These are phyloP conservation scores for Dissophora ornata DNA, from an alignment of 192 early-diverging fungal genomes.

Conservation along the genomic window DNA sequence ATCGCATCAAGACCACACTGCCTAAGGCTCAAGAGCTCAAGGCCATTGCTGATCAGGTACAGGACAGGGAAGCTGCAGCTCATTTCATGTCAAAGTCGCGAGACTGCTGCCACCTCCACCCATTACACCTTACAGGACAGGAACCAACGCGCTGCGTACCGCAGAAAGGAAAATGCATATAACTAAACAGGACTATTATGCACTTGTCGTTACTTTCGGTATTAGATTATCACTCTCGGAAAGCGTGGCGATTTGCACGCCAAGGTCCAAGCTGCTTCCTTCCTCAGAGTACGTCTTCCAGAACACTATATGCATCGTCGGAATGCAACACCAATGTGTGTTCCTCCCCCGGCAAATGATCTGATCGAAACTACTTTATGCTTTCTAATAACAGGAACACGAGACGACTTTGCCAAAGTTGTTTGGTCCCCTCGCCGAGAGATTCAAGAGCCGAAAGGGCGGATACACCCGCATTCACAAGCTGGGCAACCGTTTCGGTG, in stretches of 20 bases:
- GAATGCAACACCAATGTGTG: no score
- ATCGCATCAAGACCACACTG: conserved; percentile 92
- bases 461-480: conserved; percentile 92
- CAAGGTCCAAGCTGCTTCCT: conserved; percentile 66
- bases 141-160: background rate
- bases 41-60: conserved; percentile 82
- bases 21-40: conserved; percentile 93
- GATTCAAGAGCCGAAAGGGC: conserved; percentile 80
- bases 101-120: no score
- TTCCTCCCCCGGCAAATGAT: background rate
- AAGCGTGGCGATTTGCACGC: conserved; percentile 77
- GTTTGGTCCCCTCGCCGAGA: conserved; percentile 82
- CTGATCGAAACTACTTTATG: no score
- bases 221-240: conserved; percentile 84
- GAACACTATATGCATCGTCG: no score
- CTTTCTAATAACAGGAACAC: no score
- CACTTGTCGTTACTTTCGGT: no score
- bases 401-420: conserved; percentile 82
- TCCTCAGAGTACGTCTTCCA: conserved; percentile 59
- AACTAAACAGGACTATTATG: background rate
- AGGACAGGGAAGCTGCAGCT: background rate
- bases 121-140: no score
- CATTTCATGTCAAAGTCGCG: no score
- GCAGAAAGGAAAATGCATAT: background rate
- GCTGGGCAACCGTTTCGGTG: conserved; percentile 80